Conservation (phyloP, 176 grass and related monocot species). For the Tillandsia fasciculata region DNA sequence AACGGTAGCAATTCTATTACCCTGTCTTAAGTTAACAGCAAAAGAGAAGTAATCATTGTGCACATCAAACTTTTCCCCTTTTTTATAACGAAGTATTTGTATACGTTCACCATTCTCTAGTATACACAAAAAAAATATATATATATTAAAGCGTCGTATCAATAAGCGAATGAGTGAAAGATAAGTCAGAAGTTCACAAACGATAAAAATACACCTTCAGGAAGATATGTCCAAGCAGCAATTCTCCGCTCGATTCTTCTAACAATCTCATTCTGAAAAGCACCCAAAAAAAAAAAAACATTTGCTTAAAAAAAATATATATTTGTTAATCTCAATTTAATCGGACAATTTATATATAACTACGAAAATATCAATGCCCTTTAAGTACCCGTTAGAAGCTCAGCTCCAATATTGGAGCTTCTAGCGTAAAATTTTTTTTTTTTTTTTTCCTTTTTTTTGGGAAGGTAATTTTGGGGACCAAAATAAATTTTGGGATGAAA, state of each 20-base stretch:
- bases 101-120: conserved; percentile 8
- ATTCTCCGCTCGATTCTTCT: conserved; percentile 15
- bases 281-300: too few species aligned
- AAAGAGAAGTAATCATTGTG: conserved; percentile 2
- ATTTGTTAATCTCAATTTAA: background rate
- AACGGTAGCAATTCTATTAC: background rate
- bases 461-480: too few species aligned
- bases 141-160: background rate
- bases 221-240: conserved; percentile 18
- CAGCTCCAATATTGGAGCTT: too few species aligned
- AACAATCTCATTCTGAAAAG: conserved; percentile 11
- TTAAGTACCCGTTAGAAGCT: too few species aligned
- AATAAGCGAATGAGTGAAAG: background rate
- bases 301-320: too few species aligned
- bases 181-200: background rate
- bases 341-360: background rate
- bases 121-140: background rate
- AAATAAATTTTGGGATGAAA: too few species aligned
- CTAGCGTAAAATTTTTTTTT: too few species aligned
- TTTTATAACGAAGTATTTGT: conserved; percentile 9
- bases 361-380: background rate
- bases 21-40: background rate
- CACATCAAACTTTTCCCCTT: background rate
- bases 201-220: conserved; percentile 2
- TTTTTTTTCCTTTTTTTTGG: too few species aligned